Conservation (phyloP, 345 rosid species). For the Turnera subulata region DNA sequence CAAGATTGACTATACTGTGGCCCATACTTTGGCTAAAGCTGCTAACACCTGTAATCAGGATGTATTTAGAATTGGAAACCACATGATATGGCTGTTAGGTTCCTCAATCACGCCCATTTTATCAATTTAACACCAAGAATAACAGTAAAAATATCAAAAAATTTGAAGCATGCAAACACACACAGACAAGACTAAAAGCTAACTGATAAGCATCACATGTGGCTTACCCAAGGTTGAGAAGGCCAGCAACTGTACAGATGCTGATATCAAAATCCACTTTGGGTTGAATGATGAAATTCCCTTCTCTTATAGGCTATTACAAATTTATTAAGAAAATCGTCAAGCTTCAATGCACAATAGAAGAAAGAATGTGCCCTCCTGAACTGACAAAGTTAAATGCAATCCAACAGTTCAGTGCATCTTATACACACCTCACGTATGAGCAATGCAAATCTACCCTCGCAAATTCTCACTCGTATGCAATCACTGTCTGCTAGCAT, state of each 20-base stretch:
- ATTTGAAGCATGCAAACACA: too few species aligned
- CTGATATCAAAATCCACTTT: slow-evolving; percentile 99
- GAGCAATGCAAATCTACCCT: slow-evolving; percentile 95
- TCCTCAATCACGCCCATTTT: too few species aligned
- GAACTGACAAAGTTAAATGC: slow-evolving; percentile 3
- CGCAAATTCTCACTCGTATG: slow-evolving; percentile 94
- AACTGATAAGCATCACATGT: background rate
- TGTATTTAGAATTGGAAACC: too few species aligned
- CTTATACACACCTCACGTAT: slow-evolving; percentile 78
- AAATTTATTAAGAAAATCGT: slow-evolving; percentile 16
- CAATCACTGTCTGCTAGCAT: slow-evolving; percentile 89
- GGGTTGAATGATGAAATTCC: slow-evolving; percentile 97
- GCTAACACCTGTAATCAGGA: too few species aligned
- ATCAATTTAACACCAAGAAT: too few species aligned
- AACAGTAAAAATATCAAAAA: too few species aligned
- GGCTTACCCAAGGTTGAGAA: slow-evolving; percentile 96
- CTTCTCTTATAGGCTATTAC: slow-evolving; percentile 93
- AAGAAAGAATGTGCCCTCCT: slow-evolving; percentile 14
- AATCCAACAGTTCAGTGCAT: slow-evolving; percentile 5
- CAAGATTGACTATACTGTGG: too few species aligned
- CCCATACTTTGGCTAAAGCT: too few species aligned
- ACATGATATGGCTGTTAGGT: too few species aligned
- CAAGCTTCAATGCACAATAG: slow-evolving; percentile 9
- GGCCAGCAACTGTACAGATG: slow-evolving; percentile 95
- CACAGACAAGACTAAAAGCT: too few species aligned